A percentile compares a stretch with the other conserved stretches of the same genome.
phyloP scores from a whole-genome alignment of 306 rosid species.

The Malus sylvestris region DNA sequence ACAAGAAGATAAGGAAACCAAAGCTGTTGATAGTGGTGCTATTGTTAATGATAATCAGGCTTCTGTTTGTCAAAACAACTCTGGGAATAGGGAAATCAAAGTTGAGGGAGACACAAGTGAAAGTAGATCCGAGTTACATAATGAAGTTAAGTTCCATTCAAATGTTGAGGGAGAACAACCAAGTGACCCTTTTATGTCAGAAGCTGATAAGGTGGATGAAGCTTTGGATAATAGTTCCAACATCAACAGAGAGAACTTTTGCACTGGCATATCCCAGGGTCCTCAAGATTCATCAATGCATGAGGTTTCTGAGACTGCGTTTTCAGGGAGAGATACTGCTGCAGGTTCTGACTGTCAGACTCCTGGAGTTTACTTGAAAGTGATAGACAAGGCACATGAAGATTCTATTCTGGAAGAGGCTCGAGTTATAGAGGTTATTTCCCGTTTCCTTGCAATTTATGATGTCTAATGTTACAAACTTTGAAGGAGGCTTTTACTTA shows the following conservation, averaged over 20 bases:
- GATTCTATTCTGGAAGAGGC: conserved; percentile 95
- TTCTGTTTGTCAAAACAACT: conserved; percentile 37
- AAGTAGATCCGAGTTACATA: conserved; percentile 36
- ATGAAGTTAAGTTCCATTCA: conserved; percentile 32
- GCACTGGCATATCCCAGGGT: conserved; percentile 24
- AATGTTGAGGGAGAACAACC: conserved; percentile 36
- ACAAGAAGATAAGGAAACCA: conserved; percentile 31
- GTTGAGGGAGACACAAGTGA: conserved; percentile 29
- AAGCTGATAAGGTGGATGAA: conserved; percentile 35
- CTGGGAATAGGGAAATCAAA: conserved; percentile 35
- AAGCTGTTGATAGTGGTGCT: conserved; percentile 30
- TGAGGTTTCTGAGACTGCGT: conserved; percentile 34
- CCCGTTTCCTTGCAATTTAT: conserved; percentile 13
- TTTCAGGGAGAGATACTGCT: conserved; percentile 30
- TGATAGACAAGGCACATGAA: conserved; percentile 67
- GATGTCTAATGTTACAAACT: conserved; percentile 6
- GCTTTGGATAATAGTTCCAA: conserved; percentile 36
- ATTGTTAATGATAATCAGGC: conserved; percentile 24
- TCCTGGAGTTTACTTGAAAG: conserved; percentile 34
- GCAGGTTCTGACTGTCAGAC: conserved; percentile 37
- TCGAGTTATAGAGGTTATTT: conserved; percentile 65
- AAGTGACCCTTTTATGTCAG: conserved; percentile 31
- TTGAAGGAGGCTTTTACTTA: conserved; percentile 4
- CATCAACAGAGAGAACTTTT: conserved; percentile 27
- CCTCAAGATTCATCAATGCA: conserved; percentile 27